Conservation (phyloP, 202 grass and related monocot genomes). For the Cymbopogon flexuosus region DNA sequence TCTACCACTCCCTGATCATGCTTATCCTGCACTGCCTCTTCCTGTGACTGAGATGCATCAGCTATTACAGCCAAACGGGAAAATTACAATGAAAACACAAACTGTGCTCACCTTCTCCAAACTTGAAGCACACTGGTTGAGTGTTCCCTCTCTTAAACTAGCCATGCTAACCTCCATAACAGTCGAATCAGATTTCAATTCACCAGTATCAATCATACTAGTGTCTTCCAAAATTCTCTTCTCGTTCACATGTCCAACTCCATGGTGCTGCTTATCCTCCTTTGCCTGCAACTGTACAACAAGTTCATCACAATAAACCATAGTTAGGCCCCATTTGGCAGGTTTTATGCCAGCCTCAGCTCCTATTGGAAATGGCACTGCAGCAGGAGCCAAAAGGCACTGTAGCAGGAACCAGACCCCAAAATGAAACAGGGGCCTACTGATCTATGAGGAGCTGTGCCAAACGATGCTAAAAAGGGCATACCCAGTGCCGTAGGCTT, state of each 20-base stretch:
- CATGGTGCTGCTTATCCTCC: conserved; percentile 20
- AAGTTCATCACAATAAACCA: neutral
- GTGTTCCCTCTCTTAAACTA: neutral
- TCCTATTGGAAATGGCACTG: neutral
- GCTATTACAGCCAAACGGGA: conserved; percentile 1
- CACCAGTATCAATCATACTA: conserved; percentile 7
- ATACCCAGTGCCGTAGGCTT: no score
- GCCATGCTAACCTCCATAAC: neutral
- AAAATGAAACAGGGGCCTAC: no score
- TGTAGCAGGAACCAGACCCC: neutral
- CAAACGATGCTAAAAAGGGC: neutral
- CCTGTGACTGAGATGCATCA: conserved; percentile 23
- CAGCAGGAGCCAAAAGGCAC: neutral
- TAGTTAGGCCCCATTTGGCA: neutral
- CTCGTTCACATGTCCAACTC: conserved; percentile 8
- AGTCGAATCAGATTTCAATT: conserved; percentile 19
- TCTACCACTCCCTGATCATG: neutral
- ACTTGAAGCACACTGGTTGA: conserved; percentile 11
- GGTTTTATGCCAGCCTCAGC: neutral
- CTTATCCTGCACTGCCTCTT: neutral
- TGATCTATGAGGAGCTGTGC: neutral
- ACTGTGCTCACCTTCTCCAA: conserved; percentile 27
- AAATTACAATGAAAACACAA: neutral
- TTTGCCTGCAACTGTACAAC: conserved; percentile 20
- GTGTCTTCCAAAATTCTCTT: conserved; percentile 26